Conservation (phyloP, 208 protist genomes). For the Angomonas ambiguus region DNA sequence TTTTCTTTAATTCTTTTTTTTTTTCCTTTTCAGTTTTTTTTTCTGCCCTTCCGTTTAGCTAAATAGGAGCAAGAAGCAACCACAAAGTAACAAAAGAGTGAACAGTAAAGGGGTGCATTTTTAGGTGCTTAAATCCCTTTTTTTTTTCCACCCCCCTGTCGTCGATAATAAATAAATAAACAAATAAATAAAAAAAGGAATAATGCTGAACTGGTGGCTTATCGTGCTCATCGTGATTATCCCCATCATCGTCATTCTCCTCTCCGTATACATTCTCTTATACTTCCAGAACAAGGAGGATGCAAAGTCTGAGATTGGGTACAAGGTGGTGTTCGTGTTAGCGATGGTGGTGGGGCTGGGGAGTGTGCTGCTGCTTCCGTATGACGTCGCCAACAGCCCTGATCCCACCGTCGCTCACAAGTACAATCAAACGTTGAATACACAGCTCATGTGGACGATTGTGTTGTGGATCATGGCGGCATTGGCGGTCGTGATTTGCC, state of each 20-base stretch:
- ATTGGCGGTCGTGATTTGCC: slow-evolving; percentile 79
- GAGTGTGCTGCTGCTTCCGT: slow-evolving; percentile 88
- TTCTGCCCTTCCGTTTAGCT: slow-evolving; percentile 8
- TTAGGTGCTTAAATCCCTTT: no score
- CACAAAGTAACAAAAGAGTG: no score
- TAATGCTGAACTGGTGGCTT: slow-evolving; percentile 84
- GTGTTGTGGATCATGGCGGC: slow-evolving; percentile 69
- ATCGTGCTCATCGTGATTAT: slow-evolving; percentile 68
- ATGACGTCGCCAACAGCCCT: slow-evolving; percentile 87
- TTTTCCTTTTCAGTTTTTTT: slow-evolving; percentile 17
- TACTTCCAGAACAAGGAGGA: slow-evolving; percentile 80
- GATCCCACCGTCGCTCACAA: slow-evolving; percentile 53
- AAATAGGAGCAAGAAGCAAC: neutral
- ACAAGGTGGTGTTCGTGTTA: slow-evolving; percentile 69
- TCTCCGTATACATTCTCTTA: slow-evolving; percentile 57
- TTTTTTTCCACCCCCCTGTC: slow-evolving; percentile 4
- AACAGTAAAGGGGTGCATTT: no score
- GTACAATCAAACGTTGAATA: slow-evolving; percentile 70
- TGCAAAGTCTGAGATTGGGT: slow-evolving; percentile 28
- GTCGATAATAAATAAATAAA: slow-evolving; percentile 13
- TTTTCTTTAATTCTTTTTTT: slow-evolving; percentile 5
- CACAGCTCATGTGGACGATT: slow-evolving; percentile 85
- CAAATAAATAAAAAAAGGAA: neutral
- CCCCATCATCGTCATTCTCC: slow-evolving; percentile 45
- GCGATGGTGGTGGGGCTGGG: slow-evolving; percentile 72